Base-by-base conservation (phyloP, 192 early-diverging fungal genomes). In the Dispira simplex region DNA sequence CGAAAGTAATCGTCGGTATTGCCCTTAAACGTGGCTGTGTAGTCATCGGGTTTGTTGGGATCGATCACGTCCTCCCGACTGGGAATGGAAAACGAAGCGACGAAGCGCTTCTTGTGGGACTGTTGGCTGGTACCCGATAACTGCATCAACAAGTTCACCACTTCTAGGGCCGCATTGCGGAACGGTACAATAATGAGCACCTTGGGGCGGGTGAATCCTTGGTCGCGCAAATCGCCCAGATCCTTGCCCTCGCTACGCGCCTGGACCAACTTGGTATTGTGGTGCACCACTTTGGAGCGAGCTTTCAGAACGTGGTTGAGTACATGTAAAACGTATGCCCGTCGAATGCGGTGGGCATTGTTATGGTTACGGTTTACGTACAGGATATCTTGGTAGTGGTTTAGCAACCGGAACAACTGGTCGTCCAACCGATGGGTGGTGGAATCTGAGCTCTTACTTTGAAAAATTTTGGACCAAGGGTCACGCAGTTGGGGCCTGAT, bases 1-100 rank as follows among this genome's bases (percentile, higher is more conserved):
- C 91, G 79, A 74, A 99, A 99, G 48, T 83, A 84, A 70, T 99
- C 96, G 67, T 97, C 96, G 68, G 92, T 91, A 71, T 97, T 97
- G 48, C 95, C 96, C 9, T 73, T 80, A 76, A 99, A 98, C 13
- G 83, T 92, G 49, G 78, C 75, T 63, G 83, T 72, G 70, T 79
- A 91, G 68, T 98, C 95, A 1, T 78, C 83, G 14, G 91, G 88
- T 49, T 87, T 85, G 55, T 77, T 80, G 21, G 71, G 69, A 66
- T 88, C 78, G 18, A 76, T 44, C 73, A 86, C 92, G 68, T 93
- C 91, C n/a, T 86, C 80, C 59, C 80, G 77, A 66, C 93, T 90
- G 20, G 90, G 74, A 12, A 56, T 25, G 25, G 25, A 14, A 28
- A 10, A 56, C 23, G 25, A 13, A 18, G 25, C 54, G 3, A 56